These are phyloP conservation scores for Backusella tuberculispora DNA, from an alignment of 192 early-diverging fungal genomes.

Conservation along the genomic window DNA sequence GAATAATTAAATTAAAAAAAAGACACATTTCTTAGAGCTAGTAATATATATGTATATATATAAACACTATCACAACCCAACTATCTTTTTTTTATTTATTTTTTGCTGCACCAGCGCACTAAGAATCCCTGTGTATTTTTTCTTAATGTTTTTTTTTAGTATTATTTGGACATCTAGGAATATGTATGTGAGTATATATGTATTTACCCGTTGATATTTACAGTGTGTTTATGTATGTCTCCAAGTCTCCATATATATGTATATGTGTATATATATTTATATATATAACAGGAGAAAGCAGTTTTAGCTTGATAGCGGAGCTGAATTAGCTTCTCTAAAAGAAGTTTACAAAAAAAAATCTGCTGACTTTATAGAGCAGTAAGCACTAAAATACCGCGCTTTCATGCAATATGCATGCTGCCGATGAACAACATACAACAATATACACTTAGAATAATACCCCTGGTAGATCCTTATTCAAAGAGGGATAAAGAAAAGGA, in stretches of 20 bases:
- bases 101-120: too few relatives aligned
- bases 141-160: not conserved
- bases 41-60: too few relatives aligned
- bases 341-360: not conserved
- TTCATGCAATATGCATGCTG: constrained; percentile 8
- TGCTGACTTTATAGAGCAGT: constrained; percentile 3
- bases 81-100: too few relatives aligned
- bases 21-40: too few relatives aligned
- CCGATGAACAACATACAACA: constrained; percentile 4
- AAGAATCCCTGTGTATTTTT: not conserved
- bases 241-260: not conserved
- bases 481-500: not conserved
- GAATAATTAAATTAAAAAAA: too few relatives aligned
- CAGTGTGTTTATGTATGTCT: not conserved
- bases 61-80: too few relatives aligned
- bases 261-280: too few relatives aligned
- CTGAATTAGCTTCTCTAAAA: not conserved
- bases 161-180: not conserved
- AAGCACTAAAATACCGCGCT: constrained; percentile 1
- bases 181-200: not conserved
- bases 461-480: not conserved
- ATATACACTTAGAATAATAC: not conserved
- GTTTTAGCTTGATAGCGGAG: not conserved
- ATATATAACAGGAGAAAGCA: not conserved
- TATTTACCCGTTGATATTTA: not conserved